Conservation (phyloP, 208 protist genomes). For the Trypanosoma lewisi region DNA sequence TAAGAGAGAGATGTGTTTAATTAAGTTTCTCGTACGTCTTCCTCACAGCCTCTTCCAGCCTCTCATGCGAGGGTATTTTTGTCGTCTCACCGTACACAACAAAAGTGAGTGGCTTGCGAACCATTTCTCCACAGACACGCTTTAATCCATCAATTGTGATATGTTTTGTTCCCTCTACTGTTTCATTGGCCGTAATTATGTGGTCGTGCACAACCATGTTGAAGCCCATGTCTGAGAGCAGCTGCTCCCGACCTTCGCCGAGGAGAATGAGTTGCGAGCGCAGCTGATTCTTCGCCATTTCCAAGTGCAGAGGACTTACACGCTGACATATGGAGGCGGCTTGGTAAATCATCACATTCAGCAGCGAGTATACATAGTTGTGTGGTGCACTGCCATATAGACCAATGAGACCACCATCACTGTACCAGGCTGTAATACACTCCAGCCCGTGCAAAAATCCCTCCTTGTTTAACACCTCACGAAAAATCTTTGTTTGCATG, state of each 20-base stretch:
- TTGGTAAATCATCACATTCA: slow-evolving; percentile 81
- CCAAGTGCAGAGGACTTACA: slow-evolving; percentile 64
- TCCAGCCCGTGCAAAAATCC: slow-evolving; percentile 79
- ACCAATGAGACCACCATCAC: slow-evolving; percentile 82
- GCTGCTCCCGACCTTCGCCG: slow-evolving; percentile 76
- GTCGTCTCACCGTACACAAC: slow-evolving; percentile 74
- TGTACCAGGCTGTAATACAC: slow-evolving; percentile 92
- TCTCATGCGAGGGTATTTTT: slow-evolving; percentile 54
- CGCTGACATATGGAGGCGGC: slow-evolving; percentile 73
- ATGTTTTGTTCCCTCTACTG: slow-evolving; percentile 48
- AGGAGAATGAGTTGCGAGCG: slow-evolving; percentile 83
- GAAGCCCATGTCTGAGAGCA: slow-evolving; percentile 88
- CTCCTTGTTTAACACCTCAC: slow-evolving; percentile 83
- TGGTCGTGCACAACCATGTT: slow-evolving; percentile 84
- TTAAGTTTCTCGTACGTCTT: slow-evolving; percentile 47
- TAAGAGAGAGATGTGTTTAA: no score
- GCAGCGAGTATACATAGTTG: slow-evolving; percentile 59
- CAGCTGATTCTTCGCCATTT: slow-evolving; percentile 90
- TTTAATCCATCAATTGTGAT: slow-evolving; percentile 74
- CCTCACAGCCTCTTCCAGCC: slow-evolving; percentile 52
- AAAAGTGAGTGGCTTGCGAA: slow-evolving; percentile 67
- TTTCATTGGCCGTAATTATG: slow-evolving; percentile 76
- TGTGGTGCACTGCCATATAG: slow-evolving; percentile 87
- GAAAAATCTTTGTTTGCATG: slow-evolving; percentile 91
- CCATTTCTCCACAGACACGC: slow-evolving; percentile 60